A percentile compares a stretch with the other conserved stretches of the same genome.
Conservation (phyloP, 306 rosid genomes). For the Cyamopsis tetragonoloba region DNA sequence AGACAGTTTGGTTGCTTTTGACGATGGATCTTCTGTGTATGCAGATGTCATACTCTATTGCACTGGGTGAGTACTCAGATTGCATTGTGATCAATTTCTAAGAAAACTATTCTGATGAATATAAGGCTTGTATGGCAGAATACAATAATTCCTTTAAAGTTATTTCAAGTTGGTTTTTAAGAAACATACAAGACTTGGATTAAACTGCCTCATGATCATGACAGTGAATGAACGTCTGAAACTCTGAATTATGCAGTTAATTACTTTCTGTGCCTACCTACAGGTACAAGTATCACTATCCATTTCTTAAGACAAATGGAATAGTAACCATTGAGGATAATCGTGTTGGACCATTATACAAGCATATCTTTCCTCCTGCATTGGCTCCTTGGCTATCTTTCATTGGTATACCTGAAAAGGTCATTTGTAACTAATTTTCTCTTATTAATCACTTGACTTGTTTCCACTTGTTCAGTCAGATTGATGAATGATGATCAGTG, state of each 20-base stretch:
- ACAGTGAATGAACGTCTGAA: not conserved
- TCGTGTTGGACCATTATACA: conserved; percentile 36
- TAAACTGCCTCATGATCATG: not conserved
- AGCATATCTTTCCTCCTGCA: conserved; percentile 35
- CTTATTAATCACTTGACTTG: not conserved
- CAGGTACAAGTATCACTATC: conserved; percentile 34
- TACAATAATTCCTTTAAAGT: no score
- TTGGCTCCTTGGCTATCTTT: conserved; percentile 36
- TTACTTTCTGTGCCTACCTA: not conserved
- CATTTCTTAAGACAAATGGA: conserved; percentile 33
- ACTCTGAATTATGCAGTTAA: not conserved
- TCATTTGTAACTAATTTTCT: not conserved
- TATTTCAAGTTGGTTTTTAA: no score
- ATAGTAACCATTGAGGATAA: conserved; percentile 27
- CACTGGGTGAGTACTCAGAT: conserved; percentile 24
- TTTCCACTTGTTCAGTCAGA: not conserved
- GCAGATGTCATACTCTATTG: conserved; percentile 32
- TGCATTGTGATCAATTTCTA: not conserved
- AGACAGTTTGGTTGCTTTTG: conserved; percentile 33
- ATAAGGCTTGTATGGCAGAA: not conserved
- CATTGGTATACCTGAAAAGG: conserved; percentile 29
- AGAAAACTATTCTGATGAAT: not conserved
- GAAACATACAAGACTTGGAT: not conserved
- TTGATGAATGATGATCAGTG: not conserved
- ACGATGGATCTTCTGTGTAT: conserved; percentile 32